Evolutionary conservation across 1,284 basidiomycete genomes (phyloP), one percentile per base, ranked within the genome.

Genomic region (Cutaneotrichosporon arboriforme): DNA sequence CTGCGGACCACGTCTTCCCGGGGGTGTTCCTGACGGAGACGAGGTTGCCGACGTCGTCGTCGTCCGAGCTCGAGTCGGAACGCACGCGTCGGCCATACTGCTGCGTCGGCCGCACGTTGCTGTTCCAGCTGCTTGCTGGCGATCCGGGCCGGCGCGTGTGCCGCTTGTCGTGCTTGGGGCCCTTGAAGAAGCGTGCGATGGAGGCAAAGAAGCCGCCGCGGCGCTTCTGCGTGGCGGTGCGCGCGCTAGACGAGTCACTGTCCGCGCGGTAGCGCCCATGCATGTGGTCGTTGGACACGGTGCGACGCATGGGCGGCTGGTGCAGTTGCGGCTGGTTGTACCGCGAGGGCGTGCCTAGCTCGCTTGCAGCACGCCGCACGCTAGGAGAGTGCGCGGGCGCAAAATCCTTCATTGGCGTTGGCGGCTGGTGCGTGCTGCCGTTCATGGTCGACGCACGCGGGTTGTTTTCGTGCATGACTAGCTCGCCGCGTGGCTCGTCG

Each of bases 191-290:
- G n/a, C 65, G 58, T 3, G 66, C 62, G 45, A 76, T 60, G 1
- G 65, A 66, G 8, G 65, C 61, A 56, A 74, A 74, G 65, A 76
- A 76, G 13, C 73, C 73, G 37, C 61, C 57, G 61, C 69, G 71
- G 58, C 70, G 70, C 58, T 60, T 64, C 22, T 57, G 49, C 4
- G 51, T 54, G 7, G 51, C 51, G 13, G 54, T 52, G n/a, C 62
- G 55, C 33, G 65, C 54, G 36, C 68, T 71, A 0, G 69, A 69
- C 4, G 64, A 60, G 41, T 70, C 68, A 1, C 70, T 70, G 2
- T 49, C 55, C 4, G 47, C 60, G 14, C 62, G 46, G 22, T 55
- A 41, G 3, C 45, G 41, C n/a, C 47, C 26, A 35, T 31, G 49
- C 20, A 20, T 18, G 17, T 55, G 49, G 17, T 68, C 68, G 48